Conservation (phyloP, 495 filamentous ascomycete species). For the Lophium mytilinum region DNA sequence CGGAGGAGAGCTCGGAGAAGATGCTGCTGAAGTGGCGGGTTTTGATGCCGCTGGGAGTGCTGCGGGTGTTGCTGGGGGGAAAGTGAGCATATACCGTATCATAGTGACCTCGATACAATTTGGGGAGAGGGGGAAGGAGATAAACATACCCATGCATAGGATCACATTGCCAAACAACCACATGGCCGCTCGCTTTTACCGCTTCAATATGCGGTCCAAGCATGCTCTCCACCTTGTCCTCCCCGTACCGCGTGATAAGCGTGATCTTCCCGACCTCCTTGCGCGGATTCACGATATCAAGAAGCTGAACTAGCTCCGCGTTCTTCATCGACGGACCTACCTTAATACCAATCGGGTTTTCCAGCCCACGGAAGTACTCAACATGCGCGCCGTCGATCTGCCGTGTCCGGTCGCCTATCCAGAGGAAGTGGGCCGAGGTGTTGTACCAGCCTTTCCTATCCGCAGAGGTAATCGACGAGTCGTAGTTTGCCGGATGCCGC, state of each 20-base stretch:
- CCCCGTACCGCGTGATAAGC: constrained; percentile 91
- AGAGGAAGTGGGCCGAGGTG: constrained; percentile 94
- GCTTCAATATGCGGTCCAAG: constrained; percentile 78
- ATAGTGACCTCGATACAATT: neutral
- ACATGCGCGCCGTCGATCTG: constrained; percentile 88
- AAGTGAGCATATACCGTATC: no score
- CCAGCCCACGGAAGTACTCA: constrained; percentile 93
- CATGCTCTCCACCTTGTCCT: constrained; percentile 57
- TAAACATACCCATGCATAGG: constrained; percentile 80
- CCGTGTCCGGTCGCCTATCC: constrained; percentile 94
- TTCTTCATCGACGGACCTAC: constrained; percentile 76
- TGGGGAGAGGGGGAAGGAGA: neutral
- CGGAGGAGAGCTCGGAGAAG: constrained; percentile 70
- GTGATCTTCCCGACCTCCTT: constrained; percentile 85
- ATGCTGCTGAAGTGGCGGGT: constrained; percentile 83
- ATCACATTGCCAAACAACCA: constrained; percentile 95
- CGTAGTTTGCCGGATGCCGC: constrained; percentile 47
- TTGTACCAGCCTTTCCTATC: constrained; percentile 54
- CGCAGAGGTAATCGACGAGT: neutral
- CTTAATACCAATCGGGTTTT: constrained; percentile 94
- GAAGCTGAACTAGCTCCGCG: constrained; percentile 62
- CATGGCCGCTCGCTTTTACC: constrained; percentile 64
- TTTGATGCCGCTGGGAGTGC: constrained; percentile 69
- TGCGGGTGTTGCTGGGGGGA: constrained; percentile 49
- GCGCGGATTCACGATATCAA: constrained; percentile 75